Evolutionary conservation across 2,329 filamentous ascomycete species (phyloP).

Genomic region (Colletotrichum godetiae): DNA sequence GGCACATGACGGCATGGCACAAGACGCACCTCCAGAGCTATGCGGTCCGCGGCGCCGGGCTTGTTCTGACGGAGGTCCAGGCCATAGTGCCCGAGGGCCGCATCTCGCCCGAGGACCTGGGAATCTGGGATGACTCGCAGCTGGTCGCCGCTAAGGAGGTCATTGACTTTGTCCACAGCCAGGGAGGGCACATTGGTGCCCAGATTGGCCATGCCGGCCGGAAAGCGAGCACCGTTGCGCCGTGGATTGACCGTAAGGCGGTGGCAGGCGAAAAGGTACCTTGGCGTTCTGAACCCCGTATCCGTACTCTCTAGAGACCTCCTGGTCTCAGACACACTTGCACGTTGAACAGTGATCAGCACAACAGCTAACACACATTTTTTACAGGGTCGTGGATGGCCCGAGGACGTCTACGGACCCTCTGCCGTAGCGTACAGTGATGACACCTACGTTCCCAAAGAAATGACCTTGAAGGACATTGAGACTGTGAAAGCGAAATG

Average conservation of each 20-base stretch:
- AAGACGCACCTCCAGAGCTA: slow-evolving; percentile 52
- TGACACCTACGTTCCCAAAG: slow-evolving; percentile 48
- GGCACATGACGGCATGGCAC: slow-evolving; percentile 56
- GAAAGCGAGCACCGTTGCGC: slow-evolving; percentile 62
- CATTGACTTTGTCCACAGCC: slow-evolving; percentile 75
- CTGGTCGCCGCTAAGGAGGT: slow-evolving; percentile 68
- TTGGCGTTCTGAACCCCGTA: neutral
- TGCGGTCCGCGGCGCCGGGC: slow-evolving; percentile 60
- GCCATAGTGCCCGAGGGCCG: slow-evolving; percentile 74
- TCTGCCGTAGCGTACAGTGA: slow-evolving; percentile 39
- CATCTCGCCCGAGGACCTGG: slow-evolving; percentile 76
- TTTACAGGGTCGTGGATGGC: slow-evolving; percentile 50
- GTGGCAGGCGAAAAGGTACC: slow-evolving; percentile 58
- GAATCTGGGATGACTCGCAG: slow-evolving; percentile 79
- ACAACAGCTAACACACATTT: neutral
- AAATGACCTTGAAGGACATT: slow-evolving; percentile 76
- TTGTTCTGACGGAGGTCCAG: slow-evolving; percentile 77
- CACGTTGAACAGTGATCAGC: neutral
- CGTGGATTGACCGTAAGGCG: slow-evolving; percentile 65
- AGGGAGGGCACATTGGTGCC: slow-evolving; percentile 74
- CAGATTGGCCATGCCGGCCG: slow-evolving; percentile 78
- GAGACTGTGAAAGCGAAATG: slow-evolving; percentile 70
- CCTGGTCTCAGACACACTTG: neutral
- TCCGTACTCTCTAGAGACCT: slow-evolving; percentile 16
- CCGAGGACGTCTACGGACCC: slow-evolving; percentile 49